Evolutionary conservation across 2,329 filamentous ascomycete genomes (phyloP).

Genomic region (Colletotrichum chlorophyti): DNA sequence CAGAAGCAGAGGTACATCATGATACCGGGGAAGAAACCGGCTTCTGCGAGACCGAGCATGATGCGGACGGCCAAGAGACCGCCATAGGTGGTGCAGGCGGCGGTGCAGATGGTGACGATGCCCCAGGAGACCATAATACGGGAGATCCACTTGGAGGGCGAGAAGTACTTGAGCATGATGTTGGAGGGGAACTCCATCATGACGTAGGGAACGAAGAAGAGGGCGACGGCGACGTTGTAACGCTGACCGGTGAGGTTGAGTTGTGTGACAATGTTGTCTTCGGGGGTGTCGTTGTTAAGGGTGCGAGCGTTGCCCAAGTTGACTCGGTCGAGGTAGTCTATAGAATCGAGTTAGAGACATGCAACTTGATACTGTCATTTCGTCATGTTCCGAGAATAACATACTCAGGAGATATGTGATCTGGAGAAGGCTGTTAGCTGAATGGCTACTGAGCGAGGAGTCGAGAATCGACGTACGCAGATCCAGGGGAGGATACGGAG

Average conservation of each 20-base stretch:
- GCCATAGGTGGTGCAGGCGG: conserved; percentile 52
- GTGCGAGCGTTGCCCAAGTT: conserved; percentile 42
- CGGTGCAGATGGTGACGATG: conserved; percentile 55
- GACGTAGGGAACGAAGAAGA: conserved; percentile 39
- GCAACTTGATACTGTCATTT: background rate
- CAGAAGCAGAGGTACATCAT: conserved; percentile 68
- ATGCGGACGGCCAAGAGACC: conserved; percentile 55
- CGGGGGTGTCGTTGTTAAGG: conserved; percentile 41
- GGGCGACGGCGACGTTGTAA: conserved; percentile 39
- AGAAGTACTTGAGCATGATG: conserved; percentile 43
- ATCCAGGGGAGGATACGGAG: conserved; percentile 41
- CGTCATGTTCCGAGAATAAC: background rate
- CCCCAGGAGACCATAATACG: conserved; percentile 55
- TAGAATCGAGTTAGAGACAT: background rate
- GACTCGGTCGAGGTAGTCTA: conserved; percentile 39
- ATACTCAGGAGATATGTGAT: conserved; percentile 40
- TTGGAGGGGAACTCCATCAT: conserved; percentile 42
- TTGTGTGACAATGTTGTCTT: conserved; percentile 39
- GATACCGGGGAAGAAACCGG: conserved; percentile 59
- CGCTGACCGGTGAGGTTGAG: conserved; percentile 39
- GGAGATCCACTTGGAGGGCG: conserved; percentile 41
- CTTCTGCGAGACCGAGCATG: conserved; percentile 58
- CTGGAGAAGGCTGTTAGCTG: too few relatives aligned
- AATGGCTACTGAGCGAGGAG: too few relatives aligned
- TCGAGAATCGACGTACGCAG: too few relatives aligned